Conservation (phyloP, 1,284 basidiomycete genomes). For the Xanthoconium separans region DNA sequence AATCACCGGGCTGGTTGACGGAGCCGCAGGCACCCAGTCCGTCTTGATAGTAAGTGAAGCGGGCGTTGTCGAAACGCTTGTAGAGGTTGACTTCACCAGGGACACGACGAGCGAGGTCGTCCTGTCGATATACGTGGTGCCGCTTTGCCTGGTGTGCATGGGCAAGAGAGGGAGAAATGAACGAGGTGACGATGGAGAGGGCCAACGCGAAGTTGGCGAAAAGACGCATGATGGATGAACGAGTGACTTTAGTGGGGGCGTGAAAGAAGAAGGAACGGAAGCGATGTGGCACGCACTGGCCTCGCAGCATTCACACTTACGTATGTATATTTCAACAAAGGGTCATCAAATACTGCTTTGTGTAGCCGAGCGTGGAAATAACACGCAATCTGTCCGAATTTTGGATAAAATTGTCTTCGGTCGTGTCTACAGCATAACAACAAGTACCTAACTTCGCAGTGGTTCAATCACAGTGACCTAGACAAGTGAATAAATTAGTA, state of each 20-base stretch:
- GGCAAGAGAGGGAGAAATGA: constrained; percentile 18
- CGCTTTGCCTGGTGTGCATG: constrained; percentile 25
- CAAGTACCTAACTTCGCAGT: constrained; percentile 23
- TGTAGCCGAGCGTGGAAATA: too few species aligned
- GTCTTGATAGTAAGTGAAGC: constrained; percentile 30
- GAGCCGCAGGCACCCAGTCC: constrained; percentile 32
- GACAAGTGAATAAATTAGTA: constrained; percentile 3
- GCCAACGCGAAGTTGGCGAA: constrained; percentile 18
- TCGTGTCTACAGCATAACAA: too few species aligned
- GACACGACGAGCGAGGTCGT: constrained; percentile 26
- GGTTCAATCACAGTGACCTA: constrained; percentile 38
- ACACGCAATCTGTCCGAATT: too few species aligned
- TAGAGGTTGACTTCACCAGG: constrained; percentile 24
- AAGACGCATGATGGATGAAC: constrained; percentile 27
- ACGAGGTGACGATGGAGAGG: constrained; percentile 18
- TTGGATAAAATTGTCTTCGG: too few species aligned
- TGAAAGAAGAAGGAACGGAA: constrained; percentile 1
- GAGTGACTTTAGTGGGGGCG: constrained; percentile 19
- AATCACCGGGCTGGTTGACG: constrained; percentile 19
- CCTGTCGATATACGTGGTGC: constrained; percentile 24
- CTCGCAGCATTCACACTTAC: too few species aligned
- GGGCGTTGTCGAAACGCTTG: constrained; percentile 24
- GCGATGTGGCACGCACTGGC: neutral
- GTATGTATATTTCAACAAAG: too few species aligned
- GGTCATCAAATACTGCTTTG: neutral